Evolutionary conservation across 768 basidiomycete genomes (phyloP).

Genomic region (Termitomyces sp.): DNA sequence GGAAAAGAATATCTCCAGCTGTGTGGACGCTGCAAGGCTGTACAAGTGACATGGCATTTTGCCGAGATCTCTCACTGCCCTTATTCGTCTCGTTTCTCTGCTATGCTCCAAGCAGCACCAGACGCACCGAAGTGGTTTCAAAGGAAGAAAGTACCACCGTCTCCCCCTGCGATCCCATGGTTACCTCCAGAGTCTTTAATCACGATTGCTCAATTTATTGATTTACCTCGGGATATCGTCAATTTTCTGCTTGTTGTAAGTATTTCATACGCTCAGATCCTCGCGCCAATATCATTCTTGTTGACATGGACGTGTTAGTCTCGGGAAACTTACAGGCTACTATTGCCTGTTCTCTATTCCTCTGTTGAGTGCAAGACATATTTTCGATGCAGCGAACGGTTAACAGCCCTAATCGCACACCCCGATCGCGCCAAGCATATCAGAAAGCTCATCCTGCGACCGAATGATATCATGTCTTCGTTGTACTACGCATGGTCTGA

Average conservation of each 20-base stretch:
- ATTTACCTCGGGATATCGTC: conserved; percentile 9
- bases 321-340: not conserved
- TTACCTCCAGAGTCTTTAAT: conserved; percentile 12
- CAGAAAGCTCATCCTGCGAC: conserved; percentile 15
- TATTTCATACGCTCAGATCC: not conserved
- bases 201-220: conserved; percentile 8
- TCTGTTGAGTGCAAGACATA: conserved; percentile 11
- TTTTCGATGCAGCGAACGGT: conserved; percentile 13
- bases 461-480: conserved; percentile 11
- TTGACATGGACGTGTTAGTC: conserved; percentile 5
- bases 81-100: not conserved
- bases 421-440: conserved; percentile 13
- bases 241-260: conserved; percentile 11
- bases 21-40: conserved; percentile 2
- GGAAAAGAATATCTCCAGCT: not conserved
- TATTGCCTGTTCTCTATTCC: conserved; percentile 11
- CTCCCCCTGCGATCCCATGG: not conserved
- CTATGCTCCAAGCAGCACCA: not conserved
- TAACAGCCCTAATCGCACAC: conserved; percentile 6
- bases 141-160: not conserved
- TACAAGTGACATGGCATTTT: conserved; percentile 2
- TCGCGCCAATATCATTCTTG: not conserved
- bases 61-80: not conserved
- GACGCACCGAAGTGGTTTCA: not conserved
- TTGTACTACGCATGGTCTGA: conserved; percentile 8